Conservation (phyloP, 768 basidiomycete species). For the Epithele typhae region DNA sequence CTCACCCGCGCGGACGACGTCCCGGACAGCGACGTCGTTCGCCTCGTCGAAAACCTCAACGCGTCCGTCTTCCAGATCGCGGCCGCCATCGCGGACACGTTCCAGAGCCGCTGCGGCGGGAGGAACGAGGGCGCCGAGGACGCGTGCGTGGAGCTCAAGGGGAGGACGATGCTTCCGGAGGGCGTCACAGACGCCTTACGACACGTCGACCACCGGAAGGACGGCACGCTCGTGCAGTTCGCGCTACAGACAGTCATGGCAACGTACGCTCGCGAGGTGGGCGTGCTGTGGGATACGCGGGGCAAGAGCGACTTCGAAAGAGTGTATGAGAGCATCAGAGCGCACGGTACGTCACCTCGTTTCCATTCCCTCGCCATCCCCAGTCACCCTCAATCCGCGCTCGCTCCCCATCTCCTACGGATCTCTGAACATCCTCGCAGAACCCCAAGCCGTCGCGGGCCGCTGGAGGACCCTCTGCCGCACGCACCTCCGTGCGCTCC, state of each 20-base stretch:
- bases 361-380: not conserved
- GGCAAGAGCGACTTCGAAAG: not conserved
- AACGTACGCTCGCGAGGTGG: slow-evolving; percentile 9
- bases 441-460: slow-evolving; percentile 10
- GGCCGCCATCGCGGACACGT: slow-evolving; percentile 41
- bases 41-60: slow-evolving; percentile 42
- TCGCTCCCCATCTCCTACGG: no score
- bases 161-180: no score
- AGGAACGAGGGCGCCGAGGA: no score
- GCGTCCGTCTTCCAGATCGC: slow-evolving; percentile 46
- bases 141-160: no score
- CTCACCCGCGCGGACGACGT: slow-evolving; percentile 38
- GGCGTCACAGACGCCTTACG: no score
- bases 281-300: not conserved
- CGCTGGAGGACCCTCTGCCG: slow-evolving; percentile 13
- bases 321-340: slow-evolving; percentile 3
- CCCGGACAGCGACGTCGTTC: slow-evolving; percentile 42
- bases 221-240: slow-evolving; percentile 5
- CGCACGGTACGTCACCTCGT: not conserved
- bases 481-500: slow-evolving; percentile 1
- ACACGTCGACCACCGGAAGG: no score
- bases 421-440: not conserved
- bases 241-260: slow-evolving; percentile 9
- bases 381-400: no score
- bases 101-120: slow-evolving; percentile 18